Percentiles rank a stretch among this genome's conserved stretches.
These are phyloP conservation scores for Penicillium sclerotigenum DNA, from an alignment of 2,329 filamentous ascomycete species.

Conservation along the genomic window DNA sequence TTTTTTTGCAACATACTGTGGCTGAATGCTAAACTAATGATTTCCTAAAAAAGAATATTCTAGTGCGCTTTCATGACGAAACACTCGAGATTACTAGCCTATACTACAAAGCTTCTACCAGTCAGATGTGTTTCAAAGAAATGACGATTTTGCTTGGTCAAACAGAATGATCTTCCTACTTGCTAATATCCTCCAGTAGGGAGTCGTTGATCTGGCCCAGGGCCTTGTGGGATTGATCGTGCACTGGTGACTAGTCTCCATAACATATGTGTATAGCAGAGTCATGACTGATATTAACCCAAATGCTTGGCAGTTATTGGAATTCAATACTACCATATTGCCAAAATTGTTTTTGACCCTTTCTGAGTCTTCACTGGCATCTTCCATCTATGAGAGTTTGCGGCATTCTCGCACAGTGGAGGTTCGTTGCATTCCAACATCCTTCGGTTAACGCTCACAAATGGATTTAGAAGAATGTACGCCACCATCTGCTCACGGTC, in stretches of 20 bases:
- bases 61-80: conserved; percentile 26
- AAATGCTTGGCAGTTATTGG: conserved; percentile 28
- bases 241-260: conserved; percentile 20
- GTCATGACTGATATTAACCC: not conserved
- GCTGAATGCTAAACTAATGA: too few species aligned
- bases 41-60: too few species aligned
- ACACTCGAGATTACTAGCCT: conserved; percentile 16
- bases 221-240: conserved; percentile 23
- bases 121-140: conserved; percentile 32
- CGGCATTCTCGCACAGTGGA: conserved; percentile 23
- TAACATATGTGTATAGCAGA: not conserved
- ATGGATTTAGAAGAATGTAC: conserved; percentile 19
- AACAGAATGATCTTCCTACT: conserved; percentile 38
- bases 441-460: not conserved
- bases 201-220: conserved; percentile 22
- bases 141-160: conserved; percentile 38
- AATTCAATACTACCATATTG: conserved; percentile 36
- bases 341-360: conserved; percentile 30
- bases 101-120: conserved; percentile 33
- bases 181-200: conserved; percentile 32
- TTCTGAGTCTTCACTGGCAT: conserved; percentile 10
- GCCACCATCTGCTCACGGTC: conserved; percentile 22
- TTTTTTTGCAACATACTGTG: not conserved
- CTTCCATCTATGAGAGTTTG: conserved; percentile 20
- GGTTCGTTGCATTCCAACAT: conserved; percentile 6